Percentiles rank a stretch among this genome's conserved stretches.
Conservation (phyloP, 768 basidiomycete genomes). For the Collybiopsis confluens region DNA sequence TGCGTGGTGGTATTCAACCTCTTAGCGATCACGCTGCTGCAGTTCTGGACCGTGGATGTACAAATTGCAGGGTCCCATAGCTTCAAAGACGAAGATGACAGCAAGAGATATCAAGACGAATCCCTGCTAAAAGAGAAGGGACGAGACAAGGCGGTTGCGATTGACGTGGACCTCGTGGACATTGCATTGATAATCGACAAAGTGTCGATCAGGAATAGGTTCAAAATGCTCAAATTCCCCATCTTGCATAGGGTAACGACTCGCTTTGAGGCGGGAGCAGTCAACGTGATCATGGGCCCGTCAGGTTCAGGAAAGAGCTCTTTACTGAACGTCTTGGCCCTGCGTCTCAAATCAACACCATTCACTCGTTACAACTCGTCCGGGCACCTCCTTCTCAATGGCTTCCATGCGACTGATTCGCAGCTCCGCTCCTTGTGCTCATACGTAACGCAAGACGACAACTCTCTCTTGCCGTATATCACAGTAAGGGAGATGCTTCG, state of each 20-base stretch:
- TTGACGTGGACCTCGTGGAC: slow-evolving; percentile 2
- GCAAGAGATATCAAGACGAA: slow-evolving; percentile 1
- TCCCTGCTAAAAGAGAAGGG: background rate
- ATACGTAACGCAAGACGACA: slow-evolving; percentile 35
- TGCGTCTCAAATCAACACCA: slow-evolving; percentile 6
- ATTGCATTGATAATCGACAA: background rate
- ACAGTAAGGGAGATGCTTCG: slow-evolving; percentile 40
- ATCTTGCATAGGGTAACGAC: slow-evolving; percentile 9
- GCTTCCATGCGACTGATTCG: background rate
- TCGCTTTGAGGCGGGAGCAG: slow-evolving; percentile 9
- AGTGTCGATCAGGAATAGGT: background rate
- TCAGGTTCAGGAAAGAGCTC: slow-evolving; percentile 18
- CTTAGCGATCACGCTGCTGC: background rate
- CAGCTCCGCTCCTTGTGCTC: slow-evolving; percentile 6
- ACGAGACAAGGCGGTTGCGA: background rate
- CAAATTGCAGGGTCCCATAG: slow-evolving; percentile 1
- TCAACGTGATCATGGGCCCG: slow-evolving; percentile 43
- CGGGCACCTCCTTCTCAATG: slow-evolving; percentile 16
- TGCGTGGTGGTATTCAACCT: slow-evolving; percentile 7
- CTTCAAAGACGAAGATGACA: background rate
- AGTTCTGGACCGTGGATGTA: slow-evolving; percentile 7
- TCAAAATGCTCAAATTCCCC: background rate
- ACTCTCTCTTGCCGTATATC: slow-evolving; percentile 28
- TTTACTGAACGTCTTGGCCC: slow-evolving; percentile 8
- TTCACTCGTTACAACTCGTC: background rate